A percentile compares a stretch with the other conserved stretches of the same genome.
phyloP scores from a whole-genome alignment of 2,329 filamentous ascomycete genomes.

The Orbilia ellipsospora region DNA sequence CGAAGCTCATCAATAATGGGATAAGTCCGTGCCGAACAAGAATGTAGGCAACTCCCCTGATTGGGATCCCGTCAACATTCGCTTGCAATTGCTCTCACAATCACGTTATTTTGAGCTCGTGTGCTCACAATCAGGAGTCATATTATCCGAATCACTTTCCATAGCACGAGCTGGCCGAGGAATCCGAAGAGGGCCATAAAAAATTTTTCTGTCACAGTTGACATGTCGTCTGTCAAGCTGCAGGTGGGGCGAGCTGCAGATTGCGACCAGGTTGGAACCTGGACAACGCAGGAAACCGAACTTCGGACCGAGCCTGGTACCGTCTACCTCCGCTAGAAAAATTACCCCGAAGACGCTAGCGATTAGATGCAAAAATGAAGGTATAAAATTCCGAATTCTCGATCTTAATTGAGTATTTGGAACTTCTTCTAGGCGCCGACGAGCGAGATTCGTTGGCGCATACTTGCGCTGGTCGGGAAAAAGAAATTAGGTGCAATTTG shows the following conservation, averaged over 20 bases:
- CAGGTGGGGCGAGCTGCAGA: slow-evolving; percentile 7
- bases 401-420: neutral
- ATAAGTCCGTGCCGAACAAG: too few species aligned
- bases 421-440: slow-evolving; percentile 4
- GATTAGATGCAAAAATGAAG: neutral
- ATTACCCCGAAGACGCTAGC: neutral
- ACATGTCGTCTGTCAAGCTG: neutral
- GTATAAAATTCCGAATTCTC: slow-evolving; percentile 7
- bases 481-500: slow-evolving; percentile 20
- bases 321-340: neutral
- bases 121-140: too few species aligned
- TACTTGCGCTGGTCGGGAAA: slow-evolving; percentile 20
- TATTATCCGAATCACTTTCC: too few species aligned
- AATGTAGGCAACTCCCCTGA: too few species aligned
- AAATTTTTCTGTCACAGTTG: too few species aligned
- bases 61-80: too few species aligned
- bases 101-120: too few species aligned
- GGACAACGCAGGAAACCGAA: slow-evolving; percentile 10
- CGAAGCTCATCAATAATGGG: too few species aligned
- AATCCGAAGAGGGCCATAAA: too few species aligned
- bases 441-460: slow-evolving; percentile 34
- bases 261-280: slow-evolving; percentile 10
- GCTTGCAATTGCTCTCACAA: too few species aligned
- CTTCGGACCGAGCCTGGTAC: slow-evolving; percentile 3
- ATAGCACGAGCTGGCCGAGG: too few species aligned